A percentile compares a stretch with the other conserved stretches of the same genome.
These are phyloP conservation scores for Nasturtium officinale DNA, from an alignment of 345 rosid species.

Conservation along the genomic window DNA sequence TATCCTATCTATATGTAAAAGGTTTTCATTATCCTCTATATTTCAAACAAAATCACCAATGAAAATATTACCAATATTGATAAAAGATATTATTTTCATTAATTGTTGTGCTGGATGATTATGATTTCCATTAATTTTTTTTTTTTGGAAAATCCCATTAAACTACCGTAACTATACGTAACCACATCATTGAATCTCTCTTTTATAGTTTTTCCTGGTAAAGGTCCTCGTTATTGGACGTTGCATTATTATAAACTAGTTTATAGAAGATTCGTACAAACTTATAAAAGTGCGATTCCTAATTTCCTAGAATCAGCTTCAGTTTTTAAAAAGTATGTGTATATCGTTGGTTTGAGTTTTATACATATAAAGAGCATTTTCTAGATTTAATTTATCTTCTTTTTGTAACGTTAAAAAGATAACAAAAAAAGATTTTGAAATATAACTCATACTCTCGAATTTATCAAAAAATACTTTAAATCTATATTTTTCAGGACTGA, in stretches of 20 bases:
- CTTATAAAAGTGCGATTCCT: neutral
- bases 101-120: conserved; percentile 8
- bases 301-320: neutral
- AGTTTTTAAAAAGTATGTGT: no score
- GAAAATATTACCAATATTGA: neutral
- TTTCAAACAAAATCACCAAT: neutral
- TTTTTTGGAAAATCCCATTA: no score
- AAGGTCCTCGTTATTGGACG: conserved; percentile 30
- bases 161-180: conserved; percentile 27
- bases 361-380: no score
- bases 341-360: neutral
- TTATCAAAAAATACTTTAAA: neutral
- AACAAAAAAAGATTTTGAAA: neutral
- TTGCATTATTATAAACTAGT: neutral
- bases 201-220: conserved; percentile 6
- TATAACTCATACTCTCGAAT: neutral
- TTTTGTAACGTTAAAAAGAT: neutral
- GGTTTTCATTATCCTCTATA: neutral
- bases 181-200: neutral
- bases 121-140: conserved; percentile 16
- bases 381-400: no score
- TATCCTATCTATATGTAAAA: no score
- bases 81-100: neutral
- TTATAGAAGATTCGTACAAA: neutral
- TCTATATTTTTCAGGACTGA: conserved; percentile 46